Evolutionary conservation across 352 stramenopile species (phyloP).

Genomic region (Pythium chondricola): DNA sequence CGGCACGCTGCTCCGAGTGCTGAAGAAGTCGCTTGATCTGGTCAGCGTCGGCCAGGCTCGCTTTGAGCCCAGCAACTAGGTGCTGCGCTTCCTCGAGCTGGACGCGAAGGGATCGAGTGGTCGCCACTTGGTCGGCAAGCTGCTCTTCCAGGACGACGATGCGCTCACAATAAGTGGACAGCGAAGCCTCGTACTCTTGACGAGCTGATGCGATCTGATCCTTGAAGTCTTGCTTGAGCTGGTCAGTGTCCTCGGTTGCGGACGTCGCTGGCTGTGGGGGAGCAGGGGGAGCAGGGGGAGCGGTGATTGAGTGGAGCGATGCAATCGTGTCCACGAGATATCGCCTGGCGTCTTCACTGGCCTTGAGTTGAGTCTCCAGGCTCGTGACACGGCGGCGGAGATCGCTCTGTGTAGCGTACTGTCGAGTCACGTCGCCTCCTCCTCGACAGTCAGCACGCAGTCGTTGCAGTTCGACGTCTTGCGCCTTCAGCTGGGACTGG

Average conservation of each 20-base stretch:
- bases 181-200: constrained; percentile 2
- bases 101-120: constrained; percentile 18
- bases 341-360: constrained; percentile 59
- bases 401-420: constrained; percentile 6
- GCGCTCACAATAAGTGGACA: constrained; percentile 7
- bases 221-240: constrained; percentile 5
- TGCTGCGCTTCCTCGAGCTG: constrained; percentile 19
- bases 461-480: constrained; percentile 18
- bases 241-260: neutral
- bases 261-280: neutral
- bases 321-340: constrained; percentile 53
- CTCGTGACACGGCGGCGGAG: constrained; percentile 18
- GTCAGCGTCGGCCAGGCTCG: constrained; percentile 18
- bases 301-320: constrained; percentile 23
- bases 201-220: constrained; percentile 3
- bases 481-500: constrained; percentile 10
- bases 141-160: constrained; percentile 25
- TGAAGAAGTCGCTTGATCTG: constrained; percentile 25
- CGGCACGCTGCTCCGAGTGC: constrained; percentile 24
- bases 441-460: neutral
- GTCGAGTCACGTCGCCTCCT: neutral
- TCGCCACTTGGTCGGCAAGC: constrained; percentile 15
- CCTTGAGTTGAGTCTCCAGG: constrained; percentile 48
- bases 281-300: neutral
- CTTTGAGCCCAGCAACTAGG: constrained; percentile 36